These are phyloP conservation scores for Pseudocercospora crystallina DNA, from an alignment of 2,329 filamentous ascomycete genomes.

Conservation along the genomic window DNA sequence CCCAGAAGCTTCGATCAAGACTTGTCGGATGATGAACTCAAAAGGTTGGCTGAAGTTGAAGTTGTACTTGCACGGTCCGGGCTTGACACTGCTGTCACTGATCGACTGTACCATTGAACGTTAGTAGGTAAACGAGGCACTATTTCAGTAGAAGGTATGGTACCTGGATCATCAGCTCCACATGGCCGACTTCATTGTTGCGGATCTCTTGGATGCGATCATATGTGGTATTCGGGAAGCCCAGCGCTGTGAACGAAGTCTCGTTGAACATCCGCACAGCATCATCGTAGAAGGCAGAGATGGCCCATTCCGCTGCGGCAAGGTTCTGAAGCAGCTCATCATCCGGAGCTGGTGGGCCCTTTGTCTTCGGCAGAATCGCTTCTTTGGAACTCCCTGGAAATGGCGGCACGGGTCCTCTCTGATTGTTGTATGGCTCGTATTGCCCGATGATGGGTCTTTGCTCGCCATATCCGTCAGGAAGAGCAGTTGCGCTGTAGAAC, in stretches of 20 bases:
- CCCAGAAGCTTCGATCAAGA: conserved; percentile 39
- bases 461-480: too few relatives aligned
- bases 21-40: conserved; percentile 35
- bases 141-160: too few relatives aligned
- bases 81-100: conserved; percentile 43
- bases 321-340: conserved; percentile 49
- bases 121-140: too few relatives aligned
- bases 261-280: conserved; percentile 43
- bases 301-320: conserved; percentile 47
- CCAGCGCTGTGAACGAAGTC: conserved; percentile 36
- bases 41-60: conserved; percentile 28
- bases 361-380: conserved; percentile 33
- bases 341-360: conserved; percentile 38
- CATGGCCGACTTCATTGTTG: conserved; percentile 49
- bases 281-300: conserved; percentile 48
- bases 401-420: conserved; percentile 18
- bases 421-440: not conserved
- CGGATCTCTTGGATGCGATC: conserved; percentile 43
- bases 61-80: conserved; percentile 38
- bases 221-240: conserved; percentile 43
- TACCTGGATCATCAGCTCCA: conserved; percentile 33
- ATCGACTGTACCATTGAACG: conserved; percentile 34
- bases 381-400: conserved; percentile 41
- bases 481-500: too few relatives aligned
- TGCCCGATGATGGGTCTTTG: not conserved